Percentiles rank a stretch among this genome's conserved stretches.
These are phyloP conservation scores for Gossypium arboreum DNA, from an alignment of 345 rosid species.

Conservation along the genomic window DNA sequence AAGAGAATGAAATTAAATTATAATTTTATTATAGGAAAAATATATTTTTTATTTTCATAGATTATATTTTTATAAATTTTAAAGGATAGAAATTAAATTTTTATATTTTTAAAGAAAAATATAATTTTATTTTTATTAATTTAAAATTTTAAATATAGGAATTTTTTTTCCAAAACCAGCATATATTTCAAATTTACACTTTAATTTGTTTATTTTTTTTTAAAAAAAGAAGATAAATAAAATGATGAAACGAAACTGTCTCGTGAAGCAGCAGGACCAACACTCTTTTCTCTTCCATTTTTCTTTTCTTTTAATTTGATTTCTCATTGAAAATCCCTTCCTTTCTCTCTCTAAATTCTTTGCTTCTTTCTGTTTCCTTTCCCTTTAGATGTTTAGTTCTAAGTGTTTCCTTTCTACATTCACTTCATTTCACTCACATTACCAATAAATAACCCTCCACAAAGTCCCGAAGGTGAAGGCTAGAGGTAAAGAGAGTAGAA, in stretches of 20 bases:
- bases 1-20: too few relatives aligned
- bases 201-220: too few relatives aligned
- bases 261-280: background rate
- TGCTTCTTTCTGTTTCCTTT: constrained; percentile 17
- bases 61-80: too few relatives aligned
- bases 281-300: background rate
- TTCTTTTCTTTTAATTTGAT: constrained; percentile 40
- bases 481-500: background rate
- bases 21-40: too few relatives aligned
- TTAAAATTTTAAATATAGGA: too few relatives aligned
- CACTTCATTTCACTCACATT: constrained; percentile 32
- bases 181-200: too few relatives aligned
- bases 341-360: constrained; percentile 23
- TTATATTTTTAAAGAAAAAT: too few relatives aligned
- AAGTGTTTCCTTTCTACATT: constrained; percentile 7
- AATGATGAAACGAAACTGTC: background rate
- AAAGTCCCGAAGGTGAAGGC: background rate
- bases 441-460: constrained; percentile 14
- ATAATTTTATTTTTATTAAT: too few relatives aligned
- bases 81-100: too few relatives aligned
- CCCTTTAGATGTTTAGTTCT: constrained; percentile 34
- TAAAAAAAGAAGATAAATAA: too few relatives aligned
- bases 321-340: constrained; percentile 67
- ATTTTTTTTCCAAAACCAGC: too few relatives aligned
- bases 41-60: too few relatives aligned